Conservation (phyloP, 495 filamentous ascomycete genomes). For the Aspergillus bridgeri region DNA sequence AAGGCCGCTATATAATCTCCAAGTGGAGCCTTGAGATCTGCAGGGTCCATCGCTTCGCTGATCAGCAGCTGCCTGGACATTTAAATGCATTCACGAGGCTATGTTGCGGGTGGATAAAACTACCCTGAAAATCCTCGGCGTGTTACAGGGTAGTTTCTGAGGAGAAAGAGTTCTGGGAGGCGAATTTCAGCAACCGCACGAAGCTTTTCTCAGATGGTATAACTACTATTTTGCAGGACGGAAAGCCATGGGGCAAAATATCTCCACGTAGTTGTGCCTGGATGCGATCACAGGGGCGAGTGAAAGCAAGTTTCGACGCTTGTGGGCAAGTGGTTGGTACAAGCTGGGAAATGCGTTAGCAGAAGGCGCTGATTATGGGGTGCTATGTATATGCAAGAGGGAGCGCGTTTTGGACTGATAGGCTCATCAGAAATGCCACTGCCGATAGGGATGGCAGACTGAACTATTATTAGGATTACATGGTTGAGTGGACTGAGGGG, state of each 20-base stretch:
- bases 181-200: constrained; percentile 9
- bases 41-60: too few species aligned
- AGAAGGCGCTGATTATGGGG: constrained; percentile 19
- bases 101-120: constrained; percentile 10
- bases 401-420: constrained; percentile 21
- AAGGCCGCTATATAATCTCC: too few species aligned
- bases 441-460: constrained; percentile 15
- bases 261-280: constrained; percentile 12
- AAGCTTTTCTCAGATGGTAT: constrained; percentile 29
- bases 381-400: constrained; percentile 21
- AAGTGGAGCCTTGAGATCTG: too few species aligned
- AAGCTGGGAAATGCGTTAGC: constrained; percentile 20
- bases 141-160: constrained; percentile 30
- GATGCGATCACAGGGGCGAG: constrained; percentile 14
- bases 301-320: constrained; percentile 28
- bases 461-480: constrained; percentile 21
- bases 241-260: constrained; percentile 11
- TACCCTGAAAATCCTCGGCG: constrained; percentile 18
- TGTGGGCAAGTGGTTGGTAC: constrained; percentile 26
- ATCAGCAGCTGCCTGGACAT: constrained; percentile 20
- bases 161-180: constrained; percentile 23
- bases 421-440: constrained; percentile 17
- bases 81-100: constrained; percentile 18
- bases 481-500: constrained; percentile 12
- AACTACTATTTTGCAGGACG: constrained; percentile 26